phyloP scores from a whole-genome alignment of 306 rosid genomes.

The Cicer pinnatifidum region DNA sequence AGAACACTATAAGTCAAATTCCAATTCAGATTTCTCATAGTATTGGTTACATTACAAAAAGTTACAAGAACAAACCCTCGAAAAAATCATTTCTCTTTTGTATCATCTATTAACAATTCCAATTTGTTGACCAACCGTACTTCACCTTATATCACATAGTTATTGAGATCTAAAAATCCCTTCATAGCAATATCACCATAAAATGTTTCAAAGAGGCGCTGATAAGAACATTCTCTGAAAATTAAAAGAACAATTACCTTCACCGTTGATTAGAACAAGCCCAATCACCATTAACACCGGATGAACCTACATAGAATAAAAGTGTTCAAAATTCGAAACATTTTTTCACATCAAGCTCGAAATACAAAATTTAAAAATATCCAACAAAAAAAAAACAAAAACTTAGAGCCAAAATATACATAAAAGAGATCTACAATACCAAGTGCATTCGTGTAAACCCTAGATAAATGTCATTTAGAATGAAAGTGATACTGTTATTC shows the following conservation, averaged over 20 bases:
- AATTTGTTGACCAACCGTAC: neutral
- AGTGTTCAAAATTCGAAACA: conserved; percentile 14
- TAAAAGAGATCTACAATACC: neutral
- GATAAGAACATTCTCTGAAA: neutral
- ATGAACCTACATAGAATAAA: conserved; percentile 52
- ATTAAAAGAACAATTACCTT: conserved; percentile 62
- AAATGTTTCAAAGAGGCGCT: conserved; percentile 19
- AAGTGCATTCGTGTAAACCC: neutral
- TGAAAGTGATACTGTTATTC: neutral
- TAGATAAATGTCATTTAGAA: neutral
- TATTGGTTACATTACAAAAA: conserved; percentile 18
- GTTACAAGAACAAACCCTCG: conserved; percentile 2
- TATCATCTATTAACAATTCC: neutral
- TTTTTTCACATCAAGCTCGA: conserved; percentile 7
- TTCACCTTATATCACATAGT: conserved; percentile 12
- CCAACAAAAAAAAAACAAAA: neutral
- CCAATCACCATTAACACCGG: conserved; percentile 63
- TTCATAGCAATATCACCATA: neutral
- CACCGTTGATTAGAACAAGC: conserved; percentile 66
- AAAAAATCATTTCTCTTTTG: conserved; percentile 4
- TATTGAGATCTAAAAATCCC: conserved; percentile 30
- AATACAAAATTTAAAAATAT: conserved; percentile 10
- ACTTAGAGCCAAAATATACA: neutral
- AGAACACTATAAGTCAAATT: neutral
- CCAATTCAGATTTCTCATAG: conserved; percentile 9